Evolutionary conservation across 108 stramenopile species (phyloP).

Genomic region (Aureococcus anophagefferens): DNA sequence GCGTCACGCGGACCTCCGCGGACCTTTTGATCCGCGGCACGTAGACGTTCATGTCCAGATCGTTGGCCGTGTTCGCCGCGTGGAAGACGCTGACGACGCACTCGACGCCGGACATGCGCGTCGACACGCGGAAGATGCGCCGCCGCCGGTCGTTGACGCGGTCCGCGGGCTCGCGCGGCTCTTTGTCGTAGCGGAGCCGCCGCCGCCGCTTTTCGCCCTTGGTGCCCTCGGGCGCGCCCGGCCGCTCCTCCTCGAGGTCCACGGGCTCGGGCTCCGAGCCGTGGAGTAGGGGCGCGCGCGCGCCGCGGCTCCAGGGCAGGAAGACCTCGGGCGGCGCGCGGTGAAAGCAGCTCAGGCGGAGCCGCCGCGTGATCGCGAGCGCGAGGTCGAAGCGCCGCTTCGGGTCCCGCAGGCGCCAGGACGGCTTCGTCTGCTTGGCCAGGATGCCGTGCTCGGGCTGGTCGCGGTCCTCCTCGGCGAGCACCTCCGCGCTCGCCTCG

Average conservation of each 20-base stretch:
- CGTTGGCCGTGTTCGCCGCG: not conserved
- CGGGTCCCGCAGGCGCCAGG: no score
- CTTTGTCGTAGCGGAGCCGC: not conserved
- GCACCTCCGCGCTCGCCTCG: not conserved
- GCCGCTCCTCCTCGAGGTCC: constrained; percentile 3
- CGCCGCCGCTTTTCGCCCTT: not conserved
- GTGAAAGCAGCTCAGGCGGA: constrained; percentile 1
- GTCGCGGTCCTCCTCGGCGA: not conserved
- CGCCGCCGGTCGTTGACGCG: no score
- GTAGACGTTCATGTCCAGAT: constrained; percentile 11
- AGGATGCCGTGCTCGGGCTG: not conserved
- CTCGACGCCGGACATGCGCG: not conserved
- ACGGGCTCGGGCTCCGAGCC: not conserved
- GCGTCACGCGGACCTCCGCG: not conserved
- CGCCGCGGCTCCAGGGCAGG: not conserved
- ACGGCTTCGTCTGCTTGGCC: no score
- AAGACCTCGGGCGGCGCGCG: constrained; percentile 12
- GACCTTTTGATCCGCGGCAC: not conserved
- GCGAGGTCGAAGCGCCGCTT: constrained; percentile 7
- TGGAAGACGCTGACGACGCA: constrained; percentile 10
- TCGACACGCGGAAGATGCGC: no score
- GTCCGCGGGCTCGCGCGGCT: not conserved
- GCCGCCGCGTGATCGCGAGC: not conserved
- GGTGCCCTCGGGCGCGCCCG: constrained; percentile 3
- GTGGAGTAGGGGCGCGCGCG: not conserved